Evolutionary conservation across 495 filamentous ascomycete species (phyloP).

Genomic region (Sordaria brevicollis): DNA sequence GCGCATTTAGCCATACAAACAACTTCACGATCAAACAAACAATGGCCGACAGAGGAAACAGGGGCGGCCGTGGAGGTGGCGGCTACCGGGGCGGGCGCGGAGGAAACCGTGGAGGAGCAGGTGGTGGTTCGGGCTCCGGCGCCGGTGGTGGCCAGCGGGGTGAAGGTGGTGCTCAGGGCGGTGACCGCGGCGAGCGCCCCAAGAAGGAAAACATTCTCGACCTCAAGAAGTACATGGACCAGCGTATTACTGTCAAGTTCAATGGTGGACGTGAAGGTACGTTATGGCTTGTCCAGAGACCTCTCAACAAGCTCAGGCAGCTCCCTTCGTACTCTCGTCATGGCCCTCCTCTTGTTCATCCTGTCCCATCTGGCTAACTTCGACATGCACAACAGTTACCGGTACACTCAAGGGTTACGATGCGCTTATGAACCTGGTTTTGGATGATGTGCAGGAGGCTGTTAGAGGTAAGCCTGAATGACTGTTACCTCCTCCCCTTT

Average conservation of each 20-base stretch:
- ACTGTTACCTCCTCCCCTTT: not conserved
- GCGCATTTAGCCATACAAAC: not conserved
- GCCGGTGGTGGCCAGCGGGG: slow-evolving; percentile 30
- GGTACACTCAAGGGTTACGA: slow-evolving; percentile 92
- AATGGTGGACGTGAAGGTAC: slow-evolving; percentile 88
- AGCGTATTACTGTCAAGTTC: slow-evolving; percentile 89
- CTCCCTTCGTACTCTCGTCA: not conserved
- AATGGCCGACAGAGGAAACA: slow-evolving; percentile 53
- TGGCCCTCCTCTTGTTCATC: not conserved
- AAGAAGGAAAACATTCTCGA: slow-evolving; percentile 99
- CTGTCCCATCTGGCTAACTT: no score
- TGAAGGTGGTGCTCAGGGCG: slow-evolving; percentile 18
- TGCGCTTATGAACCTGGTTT: slow-evolving; percentile 92
- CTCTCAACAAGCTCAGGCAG: not conserved
- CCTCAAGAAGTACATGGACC: slow-evolving; percentile 90
- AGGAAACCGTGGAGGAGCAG: slow-evolving; percentile 27
- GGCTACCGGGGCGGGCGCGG: slow-evolving; percentile 39
- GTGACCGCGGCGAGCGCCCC: slow-evolving; percentile 49
- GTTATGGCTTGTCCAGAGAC: slow-evolving; percentile 3
- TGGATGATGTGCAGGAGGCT: slow-evolving; percentile 87
- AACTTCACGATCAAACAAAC: not conserved
- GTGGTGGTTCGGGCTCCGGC: slow-evolving; percentile 13
- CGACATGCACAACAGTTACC: slow-evolving; percentile 47
- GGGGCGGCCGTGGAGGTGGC: slow-evolving; percentile 33
- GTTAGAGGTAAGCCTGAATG: slow-evolving; percentile 63